Percentiles rank a stretch among this genome's conserved stretches.
These are phyloP conservation scores for Sonneratia caseolaris DNA, from an alignment of 345 rosid species.

Conservation along the genomic window DNA sequence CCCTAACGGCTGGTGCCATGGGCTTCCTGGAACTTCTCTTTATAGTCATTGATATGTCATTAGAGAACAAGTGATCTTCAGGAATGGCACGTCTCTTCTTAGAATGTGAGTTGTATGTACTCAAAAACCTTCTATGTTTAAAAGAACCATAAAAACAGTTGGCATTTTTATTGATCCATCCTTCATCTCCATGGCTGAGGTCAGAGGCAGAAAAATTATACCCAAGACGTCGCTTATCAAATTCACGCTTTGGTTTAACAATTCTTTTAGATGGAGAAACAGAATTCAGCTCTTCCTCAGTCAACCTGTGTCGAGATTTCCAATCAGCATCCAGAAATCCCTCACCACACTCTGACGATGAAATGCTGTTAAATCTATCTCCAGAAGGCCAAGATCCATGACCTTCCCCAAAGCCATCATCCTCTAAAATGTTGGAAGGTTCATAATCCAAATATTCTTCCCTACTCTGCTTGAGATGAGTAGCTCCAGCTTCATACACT, in stretches of 20 bases:
- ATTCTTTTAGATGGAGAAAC: slow-evolving; percentile 3
- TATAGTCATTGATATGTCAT: slow-evolving; percentile 15
- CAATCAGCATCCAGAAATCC: slow-evolving; percentile 10
- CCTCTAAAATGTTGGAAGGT: slow-evolving; percentile 5
- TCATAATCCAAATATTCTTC: slow-evolving; percentile 10
- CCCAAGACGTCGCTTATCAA: slow-evolving; percentile 3
- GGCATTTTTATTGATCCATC: slow-evolving; percentile 13
- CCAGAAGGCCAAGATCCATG: slow-evolving; percentile 3
- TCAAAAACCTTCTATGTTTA: not conserved
- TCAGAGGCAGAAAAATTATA: not conserved
- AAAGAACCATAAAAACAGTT: slow-evolving; percentile 2
- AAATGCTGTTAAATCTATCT: slow-evolving; percentile 5
- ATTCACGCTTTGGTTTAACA: slow-evolving; percentile 5
- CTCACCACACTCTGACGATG: not conserved
- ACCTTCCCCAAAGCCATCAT: slow-evolving; percentile 8
- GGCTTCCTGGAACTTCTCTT: slow-evolving; percentile 13
- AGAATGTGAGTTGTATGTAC: slow-evolving; percentile 4
- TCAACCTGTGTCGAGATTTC: slow-evolving; percentile 7
- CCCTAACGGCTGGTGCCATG: slow-evolving; percentile 10
- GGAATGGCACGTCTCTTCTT: slow-evolving; percentile 13
- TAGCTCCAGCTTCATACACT: slow-evolving; percentile 7
- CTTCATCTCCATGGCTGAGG: slow-evolving; percentile 8
- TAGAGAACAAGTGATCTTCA: slow-evolving; percentile 14
- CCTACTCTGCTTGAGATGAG: slow-evolving; percentile 4
- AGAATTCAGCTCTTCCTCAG: slow-evolving; percentile 9